Evolutionary conservation across 257 asterid species (phyloP), one percentile per base, ranked within the genome.

Genomic region (Knoxia roxburghii): DNA sequence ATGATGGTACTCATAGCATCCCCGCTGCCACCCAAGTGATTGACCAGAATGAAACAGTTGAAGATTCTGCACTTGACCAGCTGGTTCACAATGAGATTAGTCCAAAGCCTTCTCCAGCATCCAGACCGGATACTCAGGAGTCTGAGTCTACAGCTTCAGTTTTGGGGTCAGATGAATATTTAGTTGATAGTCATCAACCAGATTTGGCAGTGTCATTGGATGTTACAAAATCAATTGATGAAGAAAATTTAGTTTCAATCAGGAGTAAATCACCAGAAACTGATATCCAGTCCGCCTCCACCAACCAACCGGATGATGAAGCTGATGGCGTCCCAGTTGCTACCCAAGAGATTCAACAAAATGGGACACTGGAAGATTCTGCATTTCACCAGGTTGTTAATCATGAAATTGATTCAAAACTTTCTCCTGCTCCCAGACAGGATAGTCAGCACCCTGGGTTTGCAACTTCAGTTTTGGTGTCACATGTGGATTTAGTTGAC

Each of bases 371-470:
- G 45, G 76, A 0, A 27, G 45, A 72, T 2, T n/a, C n/a, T n/a
- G n/a, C n/a, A n/a, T n/a, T n/a, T n/a, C n/a, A n/a, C n/a, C n/a
- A n/a, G n/a, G n/a, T n/a, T n/a, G n/a, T n/a, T n/a, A n/a, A n/a
- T n/a, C n/a, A n/a, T n/a, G n/a, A n/a, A n/a, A 21, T 39, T 30
- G 53, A 72, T 27, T 65, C 75, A 7, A 40, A 18, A 15, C 9
- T 57, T 21, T 40, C 49, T 53, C 6, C 20, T 40, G 46, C 11
- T 10, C 5, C 52, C 21, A 26, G 1, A 2, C 67, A 72, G 65
- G 51, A 46, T 37, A 61, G 49, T 39, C 45, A 39, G 50, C 60
- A 64, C 17, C 53, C 76, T 40, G 53, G 51, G 27, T 55, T 39
- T 24, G 32, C 39, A 24, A 43, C 57, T 27, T 72, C 40, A 17